Evolutionary conservation across 192 early-diverging fungal genomes (phyloP).

Genomic region (Coemansia sp.): DNA sequence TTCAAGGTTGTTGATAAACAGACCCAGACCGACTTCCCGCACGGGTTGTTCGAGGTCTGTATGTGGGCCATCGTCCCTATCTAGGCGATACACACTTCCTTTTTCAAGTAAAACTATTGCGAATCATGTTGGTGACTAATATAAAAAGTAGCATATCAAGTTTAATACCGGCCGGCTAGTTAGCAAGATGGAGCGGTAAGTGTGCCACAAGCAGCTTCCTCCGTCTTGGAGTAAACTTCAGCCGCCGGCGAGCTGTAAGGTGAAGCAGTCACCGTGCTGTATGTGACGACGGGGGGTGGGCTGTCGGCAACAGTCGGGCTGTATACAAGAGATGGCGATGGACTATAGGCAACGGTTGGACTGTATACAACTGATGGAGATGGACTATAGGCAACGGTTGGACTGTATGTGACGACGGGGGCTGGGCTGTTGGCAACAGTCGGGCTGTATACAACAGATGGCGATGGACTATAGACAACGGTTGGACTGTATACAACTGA

Average conservation of each 20-base stretch:
- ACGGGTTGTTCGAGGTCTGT: constrained; percentile 65
- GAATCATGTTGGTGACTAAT: not conserved
- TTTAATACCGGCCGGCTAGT: not conserved
- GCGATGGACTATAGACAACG: not conserved
- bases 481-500: not conserved
- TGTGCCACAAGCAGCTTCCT: not conserved
- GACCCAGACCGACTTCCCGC: constrained; percentile 67
- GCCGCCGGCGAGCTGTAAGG: not conserved
- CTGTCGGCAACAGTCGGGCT: not conserved
- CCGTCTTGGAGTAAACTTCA: not conserved
- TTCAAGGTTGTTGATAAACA: constrained; percentile 63
- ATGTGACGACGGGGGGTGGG: not conserved
- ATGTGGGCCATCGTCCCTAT: constrained; percentile 59
- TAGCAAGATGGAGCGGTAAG: not conserved
- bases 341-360: not conserved
- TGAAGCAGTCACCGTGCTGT: not conserved
- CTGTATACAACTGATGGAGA: not conserved
- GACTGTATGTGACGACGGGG: not conserved
- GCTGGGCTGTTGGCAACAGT: not conserved
- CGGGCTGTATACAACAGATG: not conserved
- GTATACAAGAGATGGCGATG: not conserved
- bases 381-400: not conserved
- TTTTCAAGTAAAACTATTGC: not conserved
- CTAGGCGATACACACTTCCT: not conserved
- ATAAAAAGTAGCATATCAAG: not conserved